Base-by-base conservation (phyloP, 2,329 filamentous ascomycete genomes). In the Clonostachys chloroleuca region DNA sequence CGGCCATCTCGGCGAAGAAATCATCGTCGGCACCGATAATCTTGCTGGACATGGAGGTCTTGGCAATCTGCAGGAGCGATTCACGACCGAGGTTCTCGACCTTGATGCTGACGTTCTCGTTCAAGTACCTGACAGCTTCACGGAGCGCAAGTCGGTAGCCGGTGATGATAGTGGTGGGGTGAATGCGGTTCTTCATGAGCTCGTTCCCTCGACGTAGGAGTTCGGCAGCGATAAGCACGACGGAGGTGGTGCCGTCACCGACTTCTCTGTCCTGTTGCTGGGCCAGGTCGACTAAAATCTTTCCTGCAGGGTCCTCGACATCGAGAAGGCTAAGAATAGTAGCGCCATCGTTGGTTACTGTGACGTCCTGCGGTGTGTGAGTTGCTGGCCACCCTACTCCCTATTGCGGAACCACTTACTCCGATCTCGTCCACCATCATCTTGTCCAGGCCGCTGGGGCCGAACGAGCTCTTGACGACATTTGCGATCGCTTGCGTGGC, bases 381-480 rank as follows among this genome's bases (percentile, higher is more conserved):
- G 24, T 30, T 30, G 24, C 24, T 30, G 9, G 24, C 2, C 24
- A 2, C 10, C 24, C 24, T 30, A 5, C 24, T n/a, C 36, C 36
- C 36, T 39, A 39, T 39, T 39, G 12, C 12, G 36, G 37, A 46
- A 47, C 54, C 52, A 60, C 84, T 59, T 81, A 90, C 87, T 64
- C 94, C 94, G 68, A 99, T 97, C 67, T 99, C 94, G 73, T 99
- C 94, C 60, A 99, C 94, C 94, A 99, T 97, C 94, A 99, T 99
- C 82, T 99, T 99, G 69, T 99, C 94, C 56, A 99, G 81, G 43
- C 94, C 94, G 52, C 90, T 96, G 45, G 94, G 94, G 47, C 94
- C 94, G 65, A 99, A 99, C 14, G 94, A 99, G 70, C 89, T 96
- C 78, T 96, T 97, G 69, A 99, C 91, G 50, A 99, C 92, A 83